Conservation (phyloP, 2,329 filamentous ascomycete genomes). For the Mycosphaerella arachidis region DNA sequence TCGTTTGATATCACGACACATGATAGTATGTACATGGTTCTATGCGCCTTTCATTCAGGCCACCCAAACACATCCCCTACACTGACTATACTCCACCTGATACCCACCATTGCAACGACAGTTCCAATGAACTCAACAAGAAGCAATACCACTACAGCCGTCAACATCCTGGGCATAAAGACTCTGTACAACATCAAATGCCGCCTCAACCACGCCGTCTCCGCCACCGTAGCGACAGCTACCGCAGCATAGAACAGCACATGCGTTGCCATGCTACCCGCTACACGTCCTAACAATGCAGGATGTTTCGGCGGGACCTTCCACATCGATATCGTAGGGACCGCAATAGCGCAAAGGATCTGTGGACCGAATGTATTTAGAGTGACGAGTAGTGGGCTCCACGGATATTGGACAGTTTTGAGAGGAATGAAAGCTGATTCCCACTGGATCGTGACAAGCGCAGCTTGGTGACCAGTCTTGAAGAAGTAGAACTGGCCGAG, state of each 20-base stretch:
- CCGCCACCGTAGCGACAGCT: slow-evolving; percentile 79
- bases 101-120: slow-evolving; percentile 65
- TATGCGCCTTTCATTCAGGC: slow-evolving; percentile 31
- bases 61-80: slow-evolving; percentile 88
- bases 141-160: slow-evolving; percentile 65
- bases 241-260: slow-evolving; percentile 78
- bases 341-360: slow-evolving; percentile 72
- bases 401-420: slow-evolving; percentile 78
- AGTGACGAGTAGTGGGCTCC: slow-evolving; percentile 73
- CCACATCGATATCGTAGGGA: slow-evolving; percentile 82
- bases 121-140: slow-evolving; percentile 73
- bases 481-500: slow-evolving; percentile 94
- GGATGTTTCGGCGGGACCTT: slow-evolving; percentile 72
- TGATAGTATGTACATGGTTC: slow-evolving; percentile 1
- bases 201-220: slow-evolving; percentile 79
- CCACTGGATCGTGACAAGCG: slow-evolving; percentile 86
- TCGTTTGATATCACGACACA: too few species aligned
- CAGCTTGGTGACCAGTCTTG: slow-evolving; percentile 94
- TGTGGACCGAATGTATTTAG: slow-evolving; percentile 89
- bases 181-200: slow-evolving; percentile 97
- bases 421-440: slow-evolving; percentile 90
- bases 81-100: slow-evolving; percentile 71
- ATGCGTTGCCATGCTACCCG: slow-evolving; percentile 68
- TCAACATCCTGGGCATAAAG: slow-evolving; percentile 87
- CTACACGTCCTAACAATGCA: slow-evolving; percentile 62